Base-by-base conservation (phyloP, 495 filamentous ascomycete species). In the Cudoniella acicularis region DNA sequence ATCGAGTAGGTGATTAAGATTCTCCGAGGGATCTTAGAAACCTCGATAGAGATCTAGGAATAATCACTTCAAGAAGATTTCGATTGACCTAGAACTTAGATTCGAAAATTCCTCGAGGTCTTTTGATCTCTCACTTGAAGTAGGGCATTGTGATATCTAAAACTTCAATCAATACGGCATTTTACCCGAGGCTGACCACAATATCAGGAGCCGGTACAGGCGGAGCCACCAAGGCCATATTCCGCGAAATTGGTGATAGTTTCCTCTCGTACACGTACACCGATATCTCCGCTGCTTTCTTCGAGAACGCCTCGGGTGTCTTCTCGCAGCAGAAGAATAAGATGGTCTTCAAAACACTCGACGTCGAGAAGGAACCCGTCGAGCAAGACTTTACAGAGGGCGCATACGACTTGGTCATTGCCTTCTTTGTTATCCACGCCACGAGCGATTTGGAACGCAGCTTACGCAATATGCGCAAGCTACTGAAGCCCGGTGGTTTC, bases 401-500 rank as follows among this genome's bases (percentile, higher is more conserved):
- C 2, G 71, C 68, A 0, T 85, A 77, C 54, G 83, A 86, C 50
- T 8, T 86, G 21, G 68, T 87, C 2, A 61, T 79, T 16, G 75
- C 75, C 4, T 69, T 68, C 1, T 62, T 68, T 18, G 70, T 72
- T 2, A 54, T 85, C 2, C 81, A 86, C 58, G 78, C 78, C 0
- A 85, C 81, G 0, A 51, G 47, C 0, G 53, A 64, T 16, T 56
- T 83, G 0, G 43, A 70, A 0, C 57, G 70, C 2, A 78, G 74
- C 0, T 41, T 86, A 4, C 23, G 17, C 0, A 75, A 83, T 57
- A 56, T 73, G 0, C 67, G 72, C 0, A 54, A 60, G 2, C 65
- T 86, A 0, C 56, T 86, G 1, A 79, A 77, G 51, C 82, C 83
- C 4, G 82, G 80, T 17, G 83, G 83, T 1, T 42, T 57, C 21